These are phyloP conservation scores for Solanum dulcamara DNA, from an alignment of 257 asterid genomes.

Conservation along the genomic window DNA sequence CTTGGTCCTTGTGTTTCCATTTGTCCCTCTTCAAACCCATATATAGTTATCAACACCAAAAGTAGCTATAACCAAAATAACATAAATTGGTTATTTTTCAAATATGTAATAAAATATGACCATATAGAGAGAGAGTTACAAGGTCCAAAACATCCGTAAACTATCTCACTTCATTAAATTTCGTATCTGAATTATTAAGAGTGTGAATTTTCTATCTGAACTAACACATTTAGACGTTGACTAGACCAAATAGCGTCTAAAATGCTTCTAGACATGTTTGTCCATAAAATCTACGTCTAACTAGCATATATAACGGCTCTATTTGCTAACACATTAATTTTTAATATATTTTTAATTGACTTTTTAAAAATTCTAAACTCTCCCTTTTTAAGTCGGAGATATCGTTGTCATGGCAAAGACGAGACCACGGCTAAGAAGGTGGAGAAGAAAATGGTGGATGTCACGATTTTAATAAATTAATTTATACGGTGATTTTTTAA, in stretches of 20 bases:
- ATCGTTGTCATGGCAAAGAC: background rate
- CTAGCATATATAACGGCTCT: background rate
- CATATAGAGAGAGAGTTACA: background rate
- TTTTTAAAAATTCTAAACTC: background rate
- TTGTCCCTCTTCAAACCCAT: background rate
- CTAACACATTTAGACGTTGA: background rate
- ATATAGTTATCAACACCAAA: background rate
- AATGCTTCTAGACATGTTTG: rapidly evolving
- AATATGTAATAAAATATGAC: background rate
- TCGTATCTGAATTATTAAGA: background rate
- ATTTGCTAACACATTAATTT: background rate
- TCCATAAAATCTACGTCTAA: background rate
- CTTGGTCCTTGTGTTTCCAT: background rate
- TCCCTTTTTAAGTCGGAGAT: background rate
- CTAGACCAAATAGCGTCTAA: background rate
- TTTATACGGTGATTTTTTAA: too few relatives aligned
- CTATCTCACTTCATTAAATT: too few relatives aligned
- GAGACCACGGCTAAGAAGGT: background rate
- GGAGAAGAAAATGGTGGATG: background rate
- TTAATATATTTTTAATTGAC: rapidly evolving
- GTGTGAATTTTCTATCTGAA: background rate
- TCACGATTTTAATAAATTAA: too few relatives aligned
- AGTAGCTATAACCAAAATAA: background rate
- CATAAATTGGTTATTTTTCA: background rate
- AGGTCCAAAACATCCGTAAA: background rate